Base-by-base conservation (phyloP, 2,329 filamentous ascomycete species). In the Talaromyces funiculosus region DNA sequence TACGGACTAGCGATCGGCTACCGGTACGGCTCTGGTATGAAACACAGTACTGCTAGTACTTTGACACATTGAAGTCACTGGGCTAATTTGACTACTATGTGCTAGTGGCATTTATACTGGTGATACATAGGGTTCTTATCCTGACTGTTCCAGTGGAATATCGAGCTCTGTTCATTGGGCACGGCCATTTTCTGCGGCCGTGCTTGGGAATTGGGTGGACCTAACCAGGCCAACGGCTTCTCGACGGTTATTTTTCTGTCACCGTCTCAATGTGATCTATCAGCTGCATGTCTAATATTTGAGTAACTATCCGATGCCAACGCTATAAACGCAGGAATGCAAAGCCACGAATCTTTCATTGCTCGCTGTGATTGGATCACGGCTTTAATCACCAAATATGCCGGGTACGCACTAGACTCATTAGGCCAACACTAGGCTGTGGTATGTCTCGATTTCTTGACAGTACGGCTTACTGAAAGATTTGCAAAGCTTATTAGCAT, bases 271-370 rank as follows among this genome's bases (percentile, higher is more conserved):
- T 62, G 24, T 62, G 60, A 62, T 57, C 60, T 57, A 42, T 62
- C 60, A 33, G 40, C 57, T 59, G 60, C 51, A 62, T 26, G 49
- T 59, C 60, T 59, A 26, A 62, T 62, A 59, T 59, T 59, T 59
- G 56, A 31, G 60, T 31, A 54, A 51, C 22, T 47, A 31, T 22
- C 38, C 37, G 3, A 29, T 37, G 42, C 59, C 53, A 42, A 43
- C 35, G 54, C 60, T 54, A 59, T 49, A 58, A 20, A 53, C 35
- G 18, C 31, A 59, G 33, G 55, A 61, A 61, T 61, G 55, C 47
- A 61, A 58, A 59, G 60, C 60, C 55, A 61, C 55, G 45, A 29
- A 61, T 61, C 47, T 47, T 22, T 58, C 47, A 24, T 24, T 31
- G 20, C 35, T 18, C 29, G 47, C 8, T 22, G n/a, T 53, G 16